A percentile compares a stretch with the other conserved stretches of the same genome.
phyloP scores from a whole-genome alignment of 2,329 filamentous ascomycete genomes.

The Verticillium longisporum region DNA sequence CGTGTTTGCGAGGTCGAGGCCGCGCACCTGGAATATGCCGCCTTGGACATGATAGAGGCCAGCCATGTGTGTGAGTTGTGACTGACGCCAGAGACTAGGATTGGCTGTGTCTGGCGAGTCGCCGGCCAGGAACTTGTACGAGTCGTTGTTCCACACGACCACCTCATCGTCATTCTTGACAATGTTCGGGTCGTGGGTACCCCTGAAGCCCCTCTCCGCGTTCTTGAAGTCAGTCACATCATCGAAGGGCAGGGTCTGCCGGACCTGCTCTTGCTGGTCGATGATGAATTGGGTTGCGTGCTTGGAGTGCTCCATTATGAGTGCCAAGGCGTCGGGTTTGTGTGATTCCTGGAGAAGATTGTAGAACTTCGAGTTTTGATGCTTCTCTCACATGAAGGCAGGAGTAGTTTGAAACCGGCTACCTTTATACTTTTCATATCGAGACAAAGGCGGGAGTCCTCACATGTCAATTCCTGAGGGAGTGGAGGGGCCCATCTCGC shows the following conservation, averaged over 20 bases:
- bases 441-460: too few species aligned
- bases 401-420: too few species aligned
- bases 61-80: conserved; percentile 7
- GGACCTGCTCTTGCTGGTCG: background rate
- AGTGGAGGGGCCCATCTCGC: too few species aligned
- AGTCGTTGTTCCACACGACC: conserved; percentile 17
- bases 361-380: too few species aligned
- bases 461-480: too few species aligned
- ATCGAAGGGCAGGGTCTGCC: background rate
- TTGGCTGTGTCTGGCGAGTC: conserved; percentile 9
- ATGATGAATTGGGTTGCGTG: background rate
- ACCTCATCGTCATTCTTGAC: background rate
- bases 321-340: background rate
- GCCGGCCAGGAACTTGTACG: conserved; percentile 12
- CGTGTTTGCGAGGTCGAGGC: conserved; percentile 32
- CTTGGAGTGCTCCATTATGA: background rate
- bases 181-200: background rate
- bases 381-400: too few species aligned
- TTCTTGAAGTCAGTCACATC: background rate
- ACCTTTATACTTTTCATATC: too few species aligned
- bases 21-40: conserved; percentile 32
- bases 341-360: too few species aligned
- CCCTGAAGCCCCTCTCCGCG: background rate
- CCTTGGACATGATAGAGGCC: conserved; percentile 25
- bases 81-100: conserved; percentile 10